Conservation (phyloP, 306 rosid species). For the Dryas alaskensis region DNA sequence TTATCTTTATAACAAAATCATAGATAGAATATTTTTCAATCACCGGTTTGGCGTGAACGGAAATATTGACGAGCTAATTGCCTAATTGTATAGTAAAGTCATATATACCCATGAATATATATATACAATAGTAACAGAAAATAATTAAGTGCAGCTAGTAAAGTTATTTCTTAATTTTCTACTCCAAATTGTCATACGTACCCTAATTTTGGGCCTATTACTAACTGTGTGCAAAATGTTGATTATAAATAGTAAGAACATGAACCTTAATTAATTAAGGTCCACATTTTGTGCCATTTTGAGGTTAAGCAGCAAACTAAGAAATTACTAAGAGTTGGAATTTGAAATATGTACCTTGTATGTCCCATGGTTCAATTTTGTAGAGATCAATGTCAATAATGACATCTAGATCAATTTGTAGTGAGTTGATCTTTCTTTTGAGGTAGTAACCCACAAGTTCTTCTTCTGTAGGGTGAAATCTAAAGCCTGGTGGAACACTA, state of each 20-base stretch:
- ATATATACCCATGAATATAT: too few species aligned
- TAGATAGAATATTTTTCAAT: too few species aligned
- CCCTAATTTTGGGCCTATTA: background rate
- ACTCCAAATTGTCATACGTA: background rate
- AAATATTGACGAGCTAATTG: too few species aligned
- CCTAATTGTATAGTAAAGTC: too few species aligned
- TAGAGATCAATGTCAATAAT: constrained; percentile 84
- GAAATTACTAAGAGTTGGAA: background rate
- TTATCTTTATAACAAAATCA: too few species aligned
- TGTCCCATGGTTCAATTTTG: constrained; percentile 96
- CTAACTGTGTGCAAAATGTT: too few species aligned
- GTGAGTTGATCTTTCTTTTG: constrained; percentile 69
- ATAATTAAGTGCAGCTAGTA: background rate
- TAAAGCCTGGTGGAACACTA: constrained; percentile 81
- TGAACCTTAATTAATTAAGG: background rate
- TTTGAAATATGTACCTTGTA: constrained; percentile 55
- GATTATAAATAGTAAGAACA: background rate
- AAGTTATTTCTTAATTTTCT: background rate
- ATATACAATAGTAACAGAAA: background rate
- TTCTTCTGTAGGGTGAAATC: constrained; percentile 99
- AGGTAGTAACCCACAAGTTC: constrained; percentile 94
- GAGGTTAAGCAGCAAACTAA: background rate
- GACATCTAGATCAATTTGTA: constrained; percentile 78
- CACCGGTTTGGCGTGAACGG: too few species aligned
- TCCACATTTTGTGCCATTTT: background rate